A percentile compares a stretch with the other conserved stretches of the same genome.
phyloP scores from a whole-genome alignment of 2,329 filamentous ascomycete genomes.

The Zymoseptoria brevis region DNA sequence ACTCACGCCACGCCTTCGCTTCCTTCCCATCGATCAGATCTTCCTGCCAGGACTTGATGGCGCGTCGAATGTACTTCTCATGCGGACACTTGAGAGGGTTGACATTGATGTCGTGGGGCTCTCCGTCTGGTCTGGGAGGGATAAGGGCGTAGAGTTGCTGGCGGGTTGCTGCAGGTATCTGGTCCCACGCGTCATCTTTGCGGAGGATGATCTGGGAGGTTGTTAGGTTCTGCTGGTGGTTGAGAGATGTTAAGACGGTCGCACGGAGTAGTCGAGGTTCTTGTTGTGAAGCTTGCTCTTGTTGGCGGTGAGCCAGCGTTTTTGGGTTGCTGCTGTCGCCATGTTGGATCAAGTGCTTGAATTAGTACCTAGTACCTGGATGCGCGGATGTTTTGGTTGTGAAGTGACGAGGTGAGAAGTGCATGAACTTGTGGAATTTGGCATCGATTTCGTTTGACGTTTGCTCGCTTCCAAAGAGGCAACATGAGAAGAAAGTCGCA shows the following conservation, averaged over 20 bases:
- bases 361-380: not conserved
- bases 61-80: constrained; percentile 44
- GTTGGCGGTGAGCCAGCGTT: constrained; percentile 21
- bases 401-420: too few species aligned
- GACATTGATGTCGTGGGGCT: constrained; percentile 32
- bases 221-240: not conserved
- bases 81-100: constrained; percentile 36
- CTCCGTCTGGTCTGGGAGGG: constrained; percentile 17
- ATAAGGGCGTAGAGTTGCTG: constrained; percentile 25
- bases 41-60: constrained; percentile 47
- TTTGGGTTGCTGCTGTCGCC: constrained; percentile 14
- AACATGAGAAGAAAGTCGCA: too few species aligned
- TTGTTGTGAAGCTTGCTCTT: constrained; percentile 21
- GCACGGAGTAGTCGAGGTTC: not conserved
- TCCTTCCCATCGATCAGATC: constrained; percentile 50
- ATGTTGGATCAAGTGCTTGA: not conserved
- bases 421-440: too few species aligned
- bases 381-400: not conserved
- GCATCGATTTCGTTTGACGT: too few species aligned
- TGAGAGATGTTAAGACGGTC: not conserved
- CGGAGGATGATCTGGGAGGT: constrained; percentile 24
- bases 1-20: constrained; percentile 48
- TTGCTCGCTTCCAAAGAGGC: too few species aligned
- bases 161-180: constrained; percentile 17
- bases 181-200: constrained; percentile 24